Base-by-base conservation (phyloP, 2,329 filamentous ascomycete genomes). In the Aspergillus ochraceus region DNA sequence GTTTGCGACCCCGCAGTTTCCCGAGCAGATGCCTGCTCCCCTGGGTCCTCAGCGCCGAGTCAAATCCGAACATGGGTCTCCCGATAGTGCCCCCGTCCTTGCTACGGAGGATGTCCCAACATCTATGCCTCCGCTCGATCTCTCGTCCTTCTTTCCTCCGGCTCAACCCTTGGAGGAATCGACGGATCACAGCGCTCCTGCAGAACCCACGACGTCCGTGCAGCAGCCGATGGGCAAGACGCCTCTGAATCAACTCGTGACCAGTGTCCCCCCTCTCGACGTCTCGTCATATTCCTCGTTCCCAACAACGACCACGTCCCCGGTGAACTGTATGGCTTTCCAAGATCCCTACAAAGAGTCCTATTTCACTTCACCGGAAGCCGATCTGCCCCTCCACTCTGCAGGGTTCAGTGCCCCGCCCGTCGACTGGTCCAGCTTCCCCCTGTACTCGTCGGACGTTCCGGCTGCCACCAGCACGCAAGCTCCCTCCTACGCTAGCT, bases 401-500 rank as follows among this genome's bases (percentile, higher is more conserved):
- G 71, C 77, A 39, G 74, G 70, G 19, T 69, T 79, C 58, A 76
- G 70, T 45, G 75, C 76, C 19, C 77, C 79, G 5, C 71, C 77
- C 4, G 76, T 81, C 24, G 80, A 82, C 66, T 82, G 80, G 80
- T 79, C 79, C 4, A 79, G 75, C 36, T 77, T 81, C 62, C 79
- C 79, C 45, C 64, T 81, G 14, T 74, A 77, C 46, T 72, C 72
- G 19, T 69, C 75, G 20, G 74, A 74, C 29, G 67, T 73, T 11
- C 70, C 74, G 32, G 67, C 76, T 17, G 63, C 77, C 3, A 73
- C 74, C 11, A 78, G 74, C 65, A 80, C 77, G 49, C 79, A 80
- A 54, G 72, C 78, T 14, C 77, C 77, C 17, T 81, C 78, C 12
- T 81, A 79, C 60, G 74, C 77, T 17, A 80, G 77, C 62, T 78